Evolutionary conservation across 371 early-diverging fungal species (phyloP), one percentile per base, ranked within the genome.

Genomic region (Syncephalastrum racemosum): DNA sequence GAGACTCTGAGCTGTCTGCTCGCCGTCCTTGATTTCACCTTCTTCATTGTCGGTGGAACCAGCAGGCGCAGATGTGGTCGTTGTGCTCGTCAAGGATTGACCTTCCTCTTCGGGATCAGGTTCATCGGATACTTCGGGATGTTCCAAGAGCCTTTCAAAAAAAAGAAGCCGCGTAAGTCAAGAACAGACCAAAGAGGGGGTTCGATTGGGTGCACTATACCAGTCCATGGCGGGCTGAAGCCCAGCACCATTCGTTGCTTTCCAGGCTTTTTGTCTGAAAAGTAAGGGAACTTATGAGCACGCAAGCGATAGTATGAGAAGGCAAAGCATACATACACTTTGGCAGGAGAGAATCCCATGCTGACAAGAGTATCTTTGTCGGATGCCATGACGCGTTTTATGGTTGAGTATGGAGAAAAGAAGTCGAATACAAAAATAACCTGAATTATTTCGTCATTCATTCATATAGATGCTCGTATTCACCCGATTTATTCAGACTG

Each of bases 211-310:
- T 6, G 36, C n/a, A 36, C 48, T 68, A 55, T 73, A 88, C 91
- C 94, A 94, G 71, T 94, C 93, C 82, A 96, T 84, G 4, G 94
- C 94, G 27, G 90, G 85, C 63, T 94, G 92, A 36, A 94, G 76
- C 7, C 96, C 94, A 36, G 88, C 82, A 67, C 84, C 82, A 47
- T 86, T 87, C 6, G 93, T 93, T n/a, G 84, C 91, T 45, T 79
- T 85, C 68, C 89, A 67, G 2, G 92, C 90, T 53, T 80, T 79
- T 27, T 67, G 70, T 49, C 82, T 75, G 64, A 46, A 49, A 55
- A 53, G 56, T 10, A 40, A 44, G 22, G 13, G 40, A 31, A 54
- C 90, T 40, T 79, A 82, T 65, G 87, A 66, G 5, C 89, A 87
- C 45, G 73, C 75, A 20, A 63, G 70, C 49, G 78, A 71, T 63